Evolutionary conservation across 768 basidiomycete species (phyloP), one percentile per base, ranked within the genome.

Genomic region (Lentinus brumalis): DNA sequence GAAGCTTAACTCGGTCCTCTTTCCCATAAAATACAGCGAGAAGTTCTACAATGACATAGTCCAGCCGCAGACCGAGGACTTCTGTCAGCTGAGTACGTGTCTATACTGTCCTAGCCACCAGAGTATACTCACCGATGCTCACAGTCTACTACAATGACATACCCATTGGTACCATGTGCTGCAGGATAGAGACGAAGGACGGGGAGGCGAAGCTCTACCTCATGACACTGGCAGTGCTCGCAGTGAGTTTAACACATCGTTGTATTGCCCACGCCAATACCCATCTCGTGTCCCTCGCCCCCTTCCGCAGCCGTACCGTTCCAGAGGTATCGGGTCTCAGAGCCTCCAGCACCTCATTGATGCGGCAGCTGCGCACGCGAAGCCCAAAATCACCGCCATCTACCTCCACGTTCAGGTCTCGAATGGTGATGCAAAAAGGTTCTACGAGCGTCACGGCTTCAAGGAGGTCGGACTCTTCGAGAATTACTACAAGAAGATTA

Each of bases 101-200:
- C 35, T 46, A 60, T 64, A 50, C 15, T 38, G 18, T 53, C 39
- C 12, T 42, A 4, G 57, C 50, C 21, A 16, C 29, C 10, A 18
- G 15, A 38, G 26, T 30, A 30, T 31, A 16, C 41, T 6, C 39
- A 39, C 47, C 40, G 26, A 16, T n/a, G 2, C 30, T 8, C 12
- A 12, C 26, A 94, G 94, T 95, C 50, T 95, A 94, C 76, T 95
- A 89, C 77, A 95, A 94, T 77, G 94, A 96, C 77, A 80, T 96
- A 59, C 92, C 94, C 49, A 88, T 96, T 63, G 94, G 94, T 60
- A 92, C 87, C 5, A 83, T 95, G 69, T 94, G 91, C 74, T 93
- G 91, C 77, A 85, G 92, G 60, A 74, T 94, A 61, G 94, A 96
- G 74, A 81, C 78, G 55, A 84, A 85, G 68, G 81, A 83, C 68